Conservation (phyloP, 768 basidiomycete species). For the Mycena latifolia region DNA sequence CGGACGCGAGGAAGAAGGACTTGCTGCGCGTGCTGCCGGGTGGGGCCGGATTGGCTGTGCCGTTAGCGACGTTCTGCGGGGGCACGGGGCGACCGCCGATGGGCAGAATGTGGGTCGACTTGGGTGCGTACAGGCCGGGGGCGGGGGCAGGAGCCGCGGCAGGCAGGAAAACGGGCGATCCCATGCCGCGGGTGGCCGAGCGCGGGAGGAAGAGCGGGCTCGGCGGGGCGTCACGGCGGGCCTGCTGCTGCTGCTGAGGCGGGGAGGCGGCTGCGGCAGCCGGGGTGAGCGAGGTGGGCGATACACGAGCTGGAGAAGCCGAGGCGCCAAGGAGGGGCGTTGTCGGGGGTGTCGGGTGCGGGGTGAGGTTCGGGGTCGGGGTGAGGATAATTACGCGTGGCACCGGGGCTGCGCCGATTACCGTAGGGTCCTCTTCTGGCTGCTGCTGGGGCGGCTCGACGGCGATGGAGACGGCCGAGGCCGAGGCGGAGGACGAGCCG, state of each 20-base stretch:
- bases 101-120: constrained; percentile 34
- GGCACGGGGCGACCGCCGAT: constrained; percentile 26
- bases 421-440: constrained; percentile 17
- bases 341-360: constrained; percentile 83
- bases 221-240: too few species aligned
- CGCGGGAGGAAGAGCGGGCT: constrained; percentile 22
- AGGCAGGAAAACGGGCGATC: constrained; percentile 23
- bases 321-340: constrained; percentile 61
- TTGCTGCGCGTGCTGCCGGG: not conserved
- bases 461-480: constrained; percentile 31
- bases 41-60: not conserved
- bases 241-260: too few species aligned
- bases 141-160: not conserved
- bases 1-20: constrained; percentile 20
- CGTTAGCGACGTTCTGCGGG: not conserved
- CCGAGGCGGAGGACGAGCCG: constrained; percentile 4
- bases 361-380: constrained; percentile 82
- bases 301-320: not conserved
- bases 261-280: not conserved
- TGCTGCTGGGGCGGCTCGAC: constrained; percentile 16
- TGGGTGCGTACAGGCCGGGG: constrained; percentile 5
- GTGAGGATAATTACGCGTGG: constrained; percentile 78
- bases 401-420: constrained; percentile 29
- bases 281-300: not conserved
- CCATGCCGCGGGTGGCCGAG: constrained; percentile 35